These are phyloP conservation scores for Cryptosporidium viatorum DNA, from an alignment of 169 alveolate species.

Conservation along the genomic window DNA sequence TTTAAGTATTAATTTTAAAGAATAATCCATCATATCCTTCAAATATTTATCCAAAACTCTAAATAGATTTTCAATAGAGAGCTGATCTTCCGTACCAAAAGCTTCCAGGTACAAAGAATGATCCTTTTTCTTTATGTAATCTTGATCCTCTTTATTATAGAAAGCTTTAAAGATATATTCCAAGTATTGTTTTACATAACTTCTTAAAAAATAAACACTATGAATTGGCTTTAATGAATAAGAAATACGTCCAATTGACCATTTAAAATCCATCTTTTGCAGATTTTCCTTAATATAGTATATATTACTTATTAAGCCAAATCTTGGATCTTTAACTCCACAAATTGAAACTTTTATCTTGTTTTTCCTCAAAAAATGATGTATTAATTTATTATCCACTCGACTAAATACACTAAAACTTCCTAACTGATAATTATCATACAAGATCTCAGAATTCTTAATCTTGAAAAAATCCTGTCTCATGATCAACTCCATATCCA, in stretches of 20 bases:
- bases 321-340: not conserved
- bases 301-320: slow-evolving; percentile 21
- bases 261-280: not conserved
- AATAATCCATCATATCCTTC: slow-evolving; percentile 7
- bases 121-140: slow-evolving; percentile 42
- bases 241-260: slow-evolving; percentile 31
- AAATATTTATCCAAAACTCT: slow-evolving; percentile 15
- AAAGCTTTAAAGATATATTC: slow-evolving; percentile 18
- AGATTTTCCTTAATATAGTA: slow-evolving; percentile 2
- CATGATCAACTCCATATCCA: slow-evolving; percentile 40
- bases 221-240: slow-evolving; percentile 9
- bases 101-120: slow-evolving; percentile 6
- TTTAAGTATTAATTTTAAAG: not conserved
- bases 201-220: slow-evolving; percentile 33
- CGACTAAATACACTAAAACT: slow-evolving; percentile 10
- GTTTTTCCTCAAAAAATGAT: slow-evolving; percentile 31
- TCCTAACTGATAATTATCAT: not conserved
- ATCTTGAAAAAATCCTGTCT: not conserved
- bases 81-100: not conserved
- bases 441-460: not conserved
- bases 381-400: slow-evolving; percentile 15
- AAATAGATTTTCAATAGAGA: slow-evolving; percentile 15
- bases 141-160: slow-evolving; percentile 16
- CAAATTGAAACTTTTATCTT: slow-evolving; percentile 5
- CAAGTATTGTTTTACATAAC: slow-evolving; percentile 27